Conservation (phyloP, 1,284 basidiomycete species). For the Neotropicomus parvogracilis region DNA sequence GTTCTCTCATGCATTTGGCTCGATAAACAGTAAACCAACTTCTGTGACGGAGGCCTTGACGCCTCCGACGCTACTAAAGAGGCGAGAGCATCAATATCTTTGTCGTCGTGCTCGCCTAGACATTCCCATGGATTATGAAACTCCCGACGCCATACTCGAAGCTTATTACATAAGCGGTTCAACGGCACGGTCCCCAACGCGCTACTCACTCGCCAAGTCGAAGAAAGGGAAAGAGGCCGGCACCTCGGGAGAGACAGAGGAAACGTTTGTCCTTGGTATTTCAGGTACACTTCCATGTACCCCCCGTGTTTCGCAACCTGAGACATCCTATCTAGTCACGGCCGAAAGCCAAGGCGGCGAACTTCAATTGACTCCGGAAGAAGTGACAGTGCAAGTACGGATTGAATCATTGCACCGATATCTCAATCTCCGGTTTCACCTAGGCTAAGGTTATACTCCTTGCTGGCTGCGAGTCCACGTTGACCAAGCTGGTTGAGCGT, state of each 20-base stretch:
- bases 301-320: background rate
- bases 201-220: constrained; percentile 44
- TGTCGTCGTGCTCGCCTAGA: constrained; percentile 40
- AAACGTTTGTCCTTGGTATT: constrained; percentile 47
- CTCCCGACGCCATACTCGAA: constrained; percentile 42
- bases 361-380: constrained; percentile 18
- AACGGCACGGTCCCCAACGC: constrained; percentile 43
- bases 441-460: constrained; percentile 30
- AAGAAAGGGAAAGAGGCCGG: constrained; percentile 39
- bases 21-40: constrained; percentile 46
- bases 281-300: constrained; percentile 10
- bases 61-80: constrained; percentile 32
- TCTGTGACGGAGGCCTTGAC: constrained; percentile 45
- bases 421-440: background rate
- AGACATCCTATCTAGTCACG: constrained; percentile 12
- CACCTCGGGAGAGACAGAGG: constrained; percentile 31
- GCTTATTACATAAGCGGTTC: constrained; percentile 36
- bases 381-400: constrained; percentile 22
- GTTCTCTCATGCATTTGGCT: constrained; percentile 56
- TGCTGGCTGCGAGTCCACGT: constrained; percentile 32
- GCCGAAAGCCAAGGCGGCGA: constrained; percentile 12
- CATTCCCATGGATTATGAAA: constrained; percentile 42
- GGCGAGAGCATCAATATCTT: constrained; percentile 28
- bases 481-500: constrained; percentile 17
- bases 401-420: background rate